Evolutionary conservation across 176 grass and related monocot species (phyloP), one percentile per base, ranked within the genome.

Genomic region (Zizania latifolia): DNA sequence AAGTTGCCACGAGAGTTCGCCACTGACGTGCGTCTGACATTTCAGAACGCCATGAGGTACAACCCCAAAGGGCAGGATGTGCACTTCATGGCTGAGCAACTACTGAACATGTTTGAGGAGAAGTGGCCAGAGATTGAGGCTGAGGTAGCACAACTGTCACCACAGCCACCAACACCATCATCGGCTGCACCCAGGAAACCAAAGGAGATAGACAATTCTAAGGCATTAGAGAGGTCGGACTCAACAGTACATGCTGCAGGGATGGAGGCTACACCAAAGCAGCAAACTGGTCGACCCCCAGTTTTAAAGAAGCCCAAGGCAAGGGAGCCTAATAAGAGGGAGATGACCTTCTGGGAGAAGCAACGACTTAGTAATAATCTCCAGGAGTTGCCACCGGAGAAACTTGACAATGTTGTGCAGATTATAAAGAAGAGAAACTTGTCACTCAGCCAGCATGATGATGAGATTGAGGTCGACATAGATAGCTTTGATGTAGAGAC

Each of bases 401-500:
- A 93, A 78, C 81, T 93, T 13, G 84, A 93, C 22, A 93, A 87
- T 87, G 83, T 93, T 68, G 91, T 93, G 68, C 91, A 87, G 82
- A 93, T 93, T 40, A 93, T 93, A 78, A 93, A 90, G 75, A 93
- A 86, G 74, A 87, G 87, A 50, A 93, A 93, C 78, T 53, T 66
- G 2, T 87, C 87, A 62, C 81, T 93, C 27, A 85, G 78, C 71
- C 91, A 93, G 71, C 87, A 93, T 72, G 91, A 93, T 2, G 91
- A 93, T 83, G 91, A 93, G 78, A 93, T 93, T 67, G 91, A 93
- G 79, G 91, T 93, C 64, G 91, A 93, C 82, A 93, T 93, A 45
- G 91, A 93, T 85, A 93, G 91, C 62, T 83, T 93, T 39, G 91
- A 93, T 85, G 91, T 87, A 0, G 91, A 90, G 79, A 93, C 91